Evolutionary conservation across 371 early-diverging fungal genomes (phyloP), one percentile per base, ranked within the genome.

Genomic region (Neoconidiobolus thromboides): DNA sequence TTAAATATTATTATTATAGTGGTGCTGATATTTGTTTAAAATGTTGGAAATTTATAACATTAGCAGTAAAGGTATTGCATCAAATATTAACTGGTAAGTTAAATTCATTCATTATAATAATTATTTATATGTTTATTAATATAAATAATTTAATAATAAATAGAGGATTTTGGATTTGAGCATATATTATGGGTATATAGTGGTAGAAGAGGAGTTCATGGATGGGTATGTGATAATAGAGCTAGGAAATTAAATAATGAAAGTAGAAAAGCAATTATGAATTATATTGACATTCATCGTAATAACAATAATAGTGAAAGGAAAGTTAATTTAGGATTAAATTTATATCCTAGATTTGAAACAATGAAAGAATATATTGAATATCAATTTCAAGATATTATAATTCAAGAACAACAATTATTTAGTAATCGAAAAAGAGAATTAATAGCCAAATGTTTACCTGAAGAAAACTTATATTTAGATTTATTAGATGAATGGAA

Each of bases 151-250:
- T 26, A 26, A 26, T 26, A 26, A 26, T 26, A 26, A 26, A 26
- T 66, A 79, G 89, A 92, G 37, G 94, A 98, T 67, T 96, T 99
- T 77, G 98, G 98, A 1, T 99, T 97, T 69, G 77, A 83, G 63
- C 81, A 93, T 62, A 63, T 94, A 6, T 71, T 96, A 50, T 99
- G 97, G 95, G 93, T 98, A 0, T 99, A 92, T 68, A 87, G 87
- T 43, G 99, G 99, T 61, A 85, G 98, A 63, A 87, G 99, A 70
- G 99, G 99, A 64, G 87, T 99, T 39, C 99, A 99, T 80, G 95
- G 96, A 71, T 99, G 99, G 98, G 90, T 98, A 10, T 86, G 83
- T 60, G 99, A 98, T 69, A 81, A 86, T 61, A 73, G 83, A 15
- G 96, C 98, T 9, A 74, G 88, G 4, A 67, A 76, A 55, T 67